These are phyloP conservation scores for Termitomyces sp. DNA, from an alignment of 768 basidiomycete species.

Conservation along the genomic window DNA sequence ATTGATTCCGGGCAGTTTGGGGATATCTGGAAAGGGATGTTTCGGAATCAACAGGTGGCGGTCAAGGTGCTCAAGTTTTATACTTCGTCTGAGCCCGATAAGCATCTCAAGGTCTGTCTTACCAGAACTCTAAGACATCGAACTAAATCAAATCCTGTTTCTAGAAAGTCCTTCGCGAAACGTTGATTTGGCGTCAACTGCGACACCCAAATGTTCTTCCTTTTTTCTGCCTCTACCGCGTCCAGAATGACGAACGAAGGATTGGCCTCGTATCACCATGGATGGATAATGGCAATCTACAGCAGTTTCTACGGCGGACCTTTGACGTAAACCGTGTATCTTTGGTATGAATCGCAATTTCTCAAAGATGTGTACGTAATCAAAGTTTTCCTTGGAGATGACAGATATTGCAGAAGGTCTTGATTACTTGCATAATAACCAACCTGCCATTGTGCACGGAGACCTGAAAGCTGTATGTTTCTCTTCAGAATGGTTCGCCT, in stretches of 20 bases:
- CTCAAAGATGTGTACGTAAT: not conserved
- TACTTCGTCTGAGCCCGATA: constrained; percentile 8
- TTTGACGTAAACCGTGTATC: constrained; percentile 7
- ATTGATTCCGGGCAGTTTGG: constrained; percentile 24
- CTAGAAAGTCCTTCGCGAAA: constrained; percentile 12
- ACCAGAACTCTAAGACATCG: not conserved
- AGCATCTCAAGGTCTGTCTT: constrained; percentile 19
- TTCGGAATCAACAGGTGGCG: constrained; percentile 22
- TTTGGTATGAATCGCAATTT: constrained; percentile 1
- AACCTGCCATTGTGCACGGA: constrained; percentile 14
- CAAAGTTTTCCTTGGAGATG: not conserved
- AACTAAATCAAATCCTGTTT: not conserved
- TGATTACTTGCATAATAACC: constrained; percentile 9
- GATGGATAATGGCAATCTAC: constrained; percentile 12
- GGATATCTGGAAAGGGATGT: constrained; percentile 22
- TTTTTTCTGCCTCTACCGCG: constrained; percentile 8
- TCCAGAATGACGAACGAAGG: constrained; percentile 7
- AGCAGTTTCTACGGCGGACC: constrained; percentile 1
- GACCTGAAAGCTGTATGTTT: constrained; percentile 12
- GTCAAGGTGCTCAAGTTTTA: constrained; percentile 22
- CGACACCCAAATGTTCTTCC: constrained; percentile 13
- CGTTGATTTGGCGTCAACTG: constrained; percentile 12
- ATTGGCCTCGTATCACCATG: constrained; percentile 14
- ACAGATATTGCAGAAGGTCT: constrained; percentile 12
- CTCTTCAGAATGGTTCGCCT: not conserved